Evolutionary conservation across 768 basidiomycete genomes (phyloP).

Genomic region (Chlorophyllum brunneum): DNA sequence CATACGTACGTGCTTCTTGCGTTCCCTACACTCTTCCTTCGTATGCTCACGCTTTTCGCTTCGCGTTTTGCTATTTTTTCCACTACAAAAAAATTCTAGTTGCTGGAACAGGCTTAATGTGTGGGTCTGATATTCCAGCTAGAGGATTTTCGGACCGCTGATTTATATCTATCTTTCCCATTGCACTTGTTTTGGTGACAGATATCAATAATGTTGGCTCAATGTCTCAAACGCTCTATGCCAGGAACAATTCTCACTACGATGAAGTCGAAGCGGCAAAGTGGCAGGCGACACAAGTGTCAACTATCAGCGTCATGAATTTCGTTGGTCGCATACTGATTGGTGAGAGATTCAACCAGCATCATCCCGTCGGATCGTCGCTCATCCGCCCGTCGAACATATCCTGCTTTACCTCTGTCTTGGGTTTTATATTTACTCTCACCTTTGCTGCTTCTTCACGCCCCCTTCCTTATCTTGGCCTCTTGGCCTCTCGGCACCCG

Average conservation of each 20-base stretch:
- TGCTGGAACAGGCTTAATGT: constrained; percentile 81
- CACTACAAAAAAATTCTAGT: constrained; percentile 35
- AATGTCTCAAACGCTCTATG: constrained; percentile 61
- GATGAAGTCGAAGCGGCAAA: constrained; percentile 63
- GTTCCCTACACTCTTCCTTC: background rate
- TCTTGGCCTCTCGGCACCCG: background rate
- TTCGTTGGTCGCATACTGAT: constrained; percentile 75
- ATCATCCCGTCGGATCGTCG: too few relatives aligned
- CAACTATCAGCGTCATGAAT: constrained; percentile 77
- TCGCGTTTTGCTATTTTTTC: background rate
- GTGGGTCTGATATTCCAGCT: constrained; percentile 34
- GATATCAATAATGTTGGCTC: constrained; percentile 88
- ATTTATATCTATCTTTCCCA: background rate
- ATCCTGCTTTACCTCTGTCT: too few relatives aligned
- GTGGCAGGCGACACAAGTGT: constrained; percentile 85
- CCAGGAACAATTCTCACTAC: constrained; percentile 55
- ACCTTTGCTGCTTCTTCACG: background rate
- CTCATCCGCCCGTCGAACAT: too few relatives aligned
- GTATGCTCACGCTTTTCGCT: background rate
- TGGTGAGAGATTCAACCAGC: constrained; percentile 40
- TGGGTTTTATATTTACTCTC: too few relatives aligned
- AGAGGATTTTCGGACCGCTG: background rate
- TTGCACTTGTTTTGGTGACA: constrained; percentile 21
- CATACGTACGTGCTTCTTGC: constrained; percentile 42
- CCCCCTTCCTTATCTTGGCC: background rate